Evolutionary conservation across 2,329 filamentous ascomycete genomes (phyloP), one percentile per base, ranked within the genome.

Genomic region (Fusarium keratoplasticum): DNA sequence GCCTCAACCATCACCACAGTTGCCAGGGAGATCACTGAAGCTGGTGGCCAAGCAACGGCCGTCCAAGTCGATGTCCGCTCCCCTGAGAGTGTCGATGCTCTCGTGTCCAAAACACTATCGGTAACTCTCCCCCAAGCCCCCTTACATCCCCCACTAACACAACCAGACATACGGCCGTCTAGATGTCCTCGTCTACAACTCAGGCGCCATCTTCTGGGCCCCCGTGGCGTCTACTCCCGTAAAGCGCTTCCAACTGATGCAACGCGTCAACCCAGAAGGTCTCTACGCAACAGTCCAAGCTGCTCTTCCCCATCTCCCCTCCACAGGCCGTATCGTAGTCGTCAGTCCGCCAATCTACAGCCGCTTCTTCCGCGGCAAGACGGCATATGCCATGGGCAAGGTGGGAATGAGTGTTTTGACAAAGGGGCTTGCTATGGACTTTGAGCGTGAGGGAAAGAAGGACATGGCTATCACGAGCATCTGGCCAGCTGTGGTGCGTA

Each of bases 331-430:
- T 29, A 89, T 97, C 70, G 85, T 97, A 54, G 93, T 96, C 64
- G 92, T 97, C 64, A 93, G 91, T 78, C 95, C 95, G 27, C 94
- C 94, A 2, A 95, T 97, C 66, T 97, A 97, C 82, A 93, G 90
- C 72, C 88, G 95, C 33, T 97, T 97, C 82, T 95, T 96, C 81
- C 85, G 93, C 25, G 95, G 94, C 13, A 97, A 97, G 87, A 94
- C 94, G 2, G 94, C 93, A 16, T 97, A 97, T 83, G 94, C 95
- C 3, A 87, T 91, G 83, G 91, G 91, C 2, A 96, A 96, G 80
- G 88, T 96, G 4, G 93, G 87, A 52, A 97, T 97, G 94, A 93
- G 90, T 77, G 93, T 96, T 5, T 80, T 97, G 52, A 94, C 93
- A 0, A 94, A 94, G 80, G 95, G 94, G 0, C 84, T 97, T 16